Evolutionary conservation across 2,329 filamentous ascomycete genomes (phyloP), one percentile per base, ranked within the genome.

Genomic region (Lachnellula cervina): DNA sequence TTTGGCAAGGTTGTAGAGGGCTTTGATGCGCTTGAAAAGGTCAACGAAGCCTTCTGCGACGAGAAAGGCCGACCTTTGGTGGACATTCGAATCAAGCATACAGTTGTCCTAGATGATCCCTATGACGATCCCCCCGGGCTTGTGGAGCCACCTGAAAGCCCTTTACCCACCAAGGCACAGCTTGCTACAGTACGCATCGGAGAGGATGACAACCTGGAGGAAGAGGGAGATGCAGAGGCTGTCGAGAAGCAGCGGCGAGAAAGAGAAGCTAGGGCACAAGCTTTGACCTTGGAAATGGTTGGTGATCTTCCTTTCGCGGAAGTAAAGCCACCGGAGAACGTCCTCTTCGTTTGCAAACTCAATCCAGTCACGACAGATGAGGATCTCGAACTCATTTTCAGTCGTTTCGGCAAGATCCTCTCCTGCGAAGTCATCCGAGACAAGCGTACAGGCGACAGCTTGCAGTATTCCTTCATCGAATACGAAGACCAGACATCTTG

Each of bases 401-500:
- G 90, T 55, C 92, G 94, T 0, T 99, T 99, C 66, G 94, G 94
- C 64, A 93, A 88, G 68, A 96, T 99, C 43, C 72, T 97, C 23
- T 96, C 90, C 47, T 99, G 94, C 69, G 94, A 99, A 73, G 89
- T 99, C 35, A 97, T 99, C 60, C 82, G 93, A 49, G 94, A 99
- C 71, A 89, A 89, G 69, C 90, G 90, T 67, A 97, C 93, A 0
- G 91, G 91, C 4, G 94, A 99, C 73, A 96, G 90, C 68, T 75
- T 99, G 49, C 94, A 99, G 71, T 99, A 99, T 69, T 91, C 94
- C 1, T 99, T 99, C 65, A 95, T 99, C 67, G 94, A 99, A 70
- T 99, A 93, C 66, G 89, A 93, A 56, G 88, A 95, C 54, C 94
- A 97, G 73, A 83, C 87, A 63, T 89, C 93, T 52, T 97, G 94